A percentile compares a stretch with the other conserved stretches of the same genome.
These are phyloP conservation scores for Jaltomata sinuosa DNA, from an alignment of 257 asterid genomes.

Conservation along the genomic window DNA sequence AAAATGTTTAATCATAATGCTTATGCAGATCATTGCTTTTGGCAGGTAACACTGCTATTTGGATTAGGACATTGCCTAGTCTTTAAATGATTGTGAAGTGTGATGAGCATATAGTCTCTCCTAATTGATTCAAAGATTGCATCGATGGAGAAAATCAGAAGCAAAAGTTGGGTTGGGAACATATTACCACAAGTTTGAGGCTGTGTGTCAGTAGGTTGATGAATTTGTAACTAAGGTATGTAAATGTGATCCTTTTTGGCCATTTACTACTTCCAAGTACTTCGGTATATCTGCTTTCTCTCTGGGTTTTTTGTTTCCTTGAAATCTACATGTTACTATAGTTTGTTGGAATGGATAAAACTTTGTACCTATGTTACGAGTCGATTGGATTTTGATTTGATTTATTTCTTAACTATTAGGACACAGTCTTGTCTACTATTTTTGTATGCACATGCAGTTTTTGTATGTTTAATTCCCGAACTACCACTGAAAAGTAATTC, in stretches of 20 bases:
- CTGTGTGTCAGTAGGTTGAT: constrained; percentile 61
- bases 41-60: neutral
- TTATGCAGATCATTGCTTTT: neutral
- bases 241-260: neutral
- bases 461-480: too few relatives aligned
- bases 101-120: neutral
- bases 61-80: neutral
- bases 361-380: too few relatives aligned
- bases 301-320: constrained; percentile 1
- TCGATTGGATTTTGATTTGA: neutral
- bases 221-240: constrained; percentile 56
- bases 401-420: constrained; percentile 21
- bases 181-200: constrained; percentile 57
- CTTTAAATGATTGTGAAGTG: neutral
- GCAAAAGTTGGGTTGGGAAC: constrained; percentile 56
- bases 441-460: too few relatives aligned
- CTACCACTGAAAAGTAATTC: too few relatives aligned
- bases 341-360: neutral
- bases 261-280: neutral
- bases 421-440: too few relatives aligned
- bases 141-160: constrained; percentile 7
- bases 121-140: neutral
- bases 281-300: neutral
- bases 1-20: neutral
- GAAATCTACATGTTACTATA: neutral